Conservation (phyloP, 768 basidiomycete species). For the Tylopilus rubrobrunneus region DNA sequence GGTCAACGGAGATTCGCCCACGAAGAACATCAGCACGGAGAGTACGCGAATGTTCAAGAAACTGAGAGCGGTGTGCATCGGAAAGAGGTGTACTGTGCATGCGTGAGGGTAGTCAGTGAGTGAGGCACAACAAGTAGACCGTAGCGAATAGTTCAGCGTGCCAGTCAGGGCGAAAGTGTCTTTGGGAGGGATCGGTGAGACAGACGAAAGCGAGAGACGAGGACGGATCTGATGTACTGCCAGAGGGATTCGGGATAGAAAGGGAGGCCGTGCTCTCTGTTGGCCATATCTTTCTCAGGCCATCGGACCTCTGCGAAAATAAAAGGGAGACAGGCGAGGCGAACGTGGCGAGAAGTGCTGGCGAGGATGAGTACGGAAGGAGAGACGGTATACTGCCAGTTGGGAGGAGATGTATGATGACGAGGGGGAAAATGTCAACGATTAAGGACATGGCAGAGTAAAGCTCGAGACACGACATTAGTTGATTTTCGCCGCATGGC, state of each 20-base stretch:
- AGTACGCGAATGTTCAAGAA: slow-evolving; percentile 51
- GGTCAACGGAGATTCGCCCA: slow-evolving; percentile 50
- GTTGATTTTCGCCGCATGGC: too few species aligned
- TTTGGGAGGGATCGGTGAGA: slow-evolving; percentile 7
- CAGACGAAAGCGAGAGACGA: too few species aligned
- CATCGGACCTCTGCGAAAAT: slow-evolving; percentile 32
- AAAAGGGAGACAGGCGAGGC: slow-evolving; percentile 29
- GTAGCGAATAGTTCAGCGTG: slow-evolving; percentile 33
- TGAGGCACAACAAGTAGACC: slow-evolving; percentile 3
- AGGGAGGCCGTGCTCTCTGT: slow-evolving; percentile 22
- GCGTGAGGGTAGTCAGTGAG: slow-evolving; percentile 4
- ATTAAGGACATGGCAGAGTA: slow-evolving; percentile 28
- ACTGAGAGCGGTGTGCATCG: slow-evolving; percentile 33
- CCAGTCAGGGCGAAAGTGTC: slow-evolving; percentile 33
- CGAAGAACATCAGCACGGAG: slow-evolving; percentile 57
- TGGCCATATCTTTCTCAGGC: slow-evolving; percentile 29
- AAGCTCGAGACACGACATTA: too few species aligned
- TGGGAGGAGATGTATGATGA: slow-evolving; percentile 25
- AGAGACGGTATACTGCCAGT: neutral
- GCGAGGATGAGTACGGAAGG: slow-evolving; percentile 24
- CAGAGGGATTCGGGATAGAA: slow-evolving; percentile 31
- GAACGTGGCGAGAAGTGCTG: slow-evolving; percentile 22
- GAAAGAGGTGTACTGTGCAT: slow-evolving; percentile 21
- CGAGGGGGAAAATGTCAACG: slow-evolving; percentile 33
- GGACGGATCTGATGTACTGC: slow-evolving; percentile 30